Base-by-base conservation (phyloP, 2,329 filamentous ascomycete genomes). In the Aphanoascus verrucosus region DNA sequence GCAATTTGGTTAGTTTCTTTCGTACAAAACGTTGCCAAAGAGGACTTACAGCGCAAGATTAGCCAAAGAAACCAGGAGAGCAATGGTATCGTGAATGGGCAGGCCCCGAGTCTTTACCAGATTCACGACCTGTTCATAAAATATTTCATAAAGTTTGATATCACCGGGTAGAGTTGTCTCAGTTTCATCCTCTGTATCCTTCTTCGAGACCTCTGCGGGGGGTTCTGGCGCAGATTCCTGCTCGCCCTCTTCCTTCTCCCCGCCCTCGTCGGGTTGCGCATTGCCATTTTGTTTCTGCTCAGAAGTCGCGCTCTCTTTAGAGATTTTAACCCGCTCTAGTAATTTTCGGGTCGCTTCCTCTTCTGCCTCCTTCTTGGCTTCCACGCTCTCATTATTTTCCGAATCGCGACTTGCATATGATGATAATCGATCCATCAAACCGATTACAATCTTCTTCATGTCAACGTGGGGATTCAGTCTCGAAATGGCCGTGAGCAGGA, bases 381-480 rank as follows among this genome's bases (percentile, higher is more conserved):
- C 84, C 4, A 79, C 76, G 62, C 91, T 83, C 38, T 84, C 81
- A 3, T 78, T 76, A 17, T 80, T 77, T 53, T 86, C 84, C 2
- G 87, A 80, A 69, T 97, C 91, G 54, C 90, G 80, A 62, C 93
- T 85, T n/a, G 93, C 91, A 68, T 95, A 98, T 53, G 89, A 85
- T 5, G 93, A 96, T 31, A 98, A 72, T 38, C 93, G 83, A 65
- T 98, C 91, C 94, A 98, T 98, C 56, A 98, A 76, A 23, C 91
- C 93, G 65, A 97, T 96, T 8, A 98, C 91, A 55, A 98, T 98
- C 45, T 87, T 86, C 73, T 98, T 98, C 72, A 98, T 84, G 61
- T 98, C 95, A 63, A 98, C 93, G 64, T 97, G 88, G 0, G 91
- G 93, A 64, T 98, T 96, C 37, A 98, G 77, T 55, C 91, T 80